Evolutionary conservation across 106 monocot species (phyloP).

Genomic region (Dioscorea dumetorum): DNA sequence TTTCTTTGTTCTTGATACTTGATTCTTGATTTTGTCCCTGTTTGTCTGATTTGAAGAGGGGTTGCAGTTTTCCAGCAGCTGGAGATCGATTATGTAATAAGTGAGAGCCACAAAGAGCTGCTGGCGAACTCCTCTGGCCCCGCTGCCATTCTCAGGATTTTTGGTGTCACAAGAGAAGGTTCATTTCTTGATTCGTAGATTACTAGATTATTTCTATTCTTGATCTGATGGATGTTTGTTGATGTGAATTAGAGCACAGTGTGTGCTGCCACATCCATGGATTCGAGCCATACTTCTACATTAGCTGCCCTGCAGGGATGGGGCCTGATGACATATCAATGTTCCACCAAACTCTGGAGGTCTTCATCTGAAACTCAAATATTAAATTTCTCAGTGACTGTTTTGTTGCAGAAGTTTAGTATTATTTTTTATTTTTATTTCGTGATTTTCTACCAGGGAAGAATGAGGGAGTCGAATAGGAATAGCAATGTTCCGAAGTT

Average conservation of each 20-base stretch:
- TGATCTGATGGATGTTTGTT: constrained; percentile 9
- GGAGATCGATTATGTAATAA: constrained; percentile 95
- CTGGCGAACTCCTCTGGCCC: constrained; percentile 67
- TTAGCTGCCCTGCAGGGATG: constrained; percentile 77
- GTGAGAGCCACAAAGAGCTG: constrained; percentile 66
- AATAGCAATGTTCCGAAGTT: constrained; percentile 81
- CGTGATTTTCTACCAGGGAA: constrained; percentile 30
- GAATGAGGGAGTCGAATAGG: constrained; percentile 92
- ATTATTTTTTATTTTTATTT: neutral
- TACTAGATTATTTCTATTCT: neutral
- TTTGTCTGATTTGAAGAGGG: neutral
- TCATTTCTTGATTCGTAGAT: neutral
- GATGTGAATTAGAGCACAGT: constrained; percentile 58
- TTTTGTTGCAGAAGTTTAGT: neutral
- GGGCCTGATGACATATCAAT: constrained; percentile 81
- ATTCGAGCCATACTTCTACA: constrained; percentile 98
- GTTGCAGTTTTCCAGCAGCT: constrained; percentile 90
- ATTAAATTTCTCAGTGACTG: neutral
- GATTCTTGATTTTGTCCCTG: neutral
- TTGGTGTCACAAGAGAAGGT: constrained; percentile 97
- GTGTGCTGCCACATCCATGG: constrained; percentile 95
- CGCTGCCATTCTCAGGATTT: constrained; percentile 87
- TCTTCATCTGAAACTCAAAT: neutral
- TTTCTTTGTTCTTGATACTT: neutral
- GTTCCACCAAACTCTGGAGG: constrained; percentile 88